These are phyloP conservation scores for Aspergillus versicolor DNA, from an alignment of 2,329 filamentous ascomycete species.

Conservation along the genomic window DNA sequence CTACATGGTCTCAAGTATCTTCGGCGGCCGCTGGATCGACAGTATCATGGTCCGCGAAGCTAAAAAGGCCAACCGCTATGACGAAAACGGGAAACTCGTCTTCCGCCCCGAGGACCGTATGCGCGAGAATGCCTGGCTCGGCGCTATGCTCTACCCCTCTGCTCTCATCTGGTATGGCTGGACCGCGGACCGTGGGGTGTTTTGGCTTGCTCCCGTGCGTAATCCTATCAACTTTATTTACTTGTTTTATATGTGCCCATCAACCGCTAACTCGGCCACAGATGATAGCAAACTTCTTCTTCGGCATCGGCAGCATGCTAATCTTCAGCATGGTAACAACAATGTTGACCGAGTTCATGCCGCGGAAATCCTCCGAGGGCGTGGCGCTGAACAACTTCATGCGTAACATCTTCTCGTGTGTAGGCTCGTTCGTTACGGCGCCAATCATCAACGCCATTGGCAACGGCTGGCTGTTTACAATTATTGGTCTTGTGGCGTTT, in stretches of 20 bases:
- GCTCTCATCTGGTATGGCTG: constrained; percentile 77
- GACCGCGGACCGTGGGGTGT: constrained; percentile 62
- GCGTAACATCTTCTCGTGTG: constrained; percentile 73
- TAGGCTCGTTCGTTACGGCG: constrained; percentile 67
- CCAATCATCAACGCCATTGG: constrained; percentile 71
- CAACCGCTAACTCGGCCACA: constrained; percentile 18
- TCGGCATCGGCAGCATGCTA: constrained; percentile 76
- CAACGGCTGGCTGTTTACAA: constrained; percentile 74
- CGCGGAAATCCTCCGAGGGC: constrained; percentile 66
- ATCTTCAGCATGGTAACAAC: constrained; percentile 73
- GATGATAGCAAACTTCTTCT: constrained; percentile 68
- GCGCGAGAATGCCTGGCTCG: constrained; percentile 78
- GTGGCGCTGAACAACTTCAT: constrained; percentile 82
- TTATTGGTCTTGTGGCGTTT: constrained; percentile 56
- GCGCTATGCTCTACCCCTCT: constrained; percentile 67
- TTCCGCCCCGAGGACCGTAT: constrained; percentile 78
- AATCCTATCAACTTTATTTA: not conserved
- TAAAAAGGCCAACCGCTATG: constrained; percentile 65
- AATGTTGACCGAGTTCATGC: constrained; percentile 84
- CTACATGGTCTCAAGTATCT: constrained; percentile 66
- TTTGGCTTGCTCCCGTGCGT: constrained; percentile 58
- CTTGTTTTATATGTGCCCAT: not conserved
- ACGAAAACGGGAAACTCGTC: constrained; percentile 64
- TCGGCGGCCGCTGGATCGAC: constrained; percentile 78
- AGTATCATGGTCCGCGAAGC: constrained; percentile 77